Evolutionary conservation across 306 rosid species (phyloP), one percentile per base, ranked within the genome.

Genomic region (Ormosia emarginata): DNA sequence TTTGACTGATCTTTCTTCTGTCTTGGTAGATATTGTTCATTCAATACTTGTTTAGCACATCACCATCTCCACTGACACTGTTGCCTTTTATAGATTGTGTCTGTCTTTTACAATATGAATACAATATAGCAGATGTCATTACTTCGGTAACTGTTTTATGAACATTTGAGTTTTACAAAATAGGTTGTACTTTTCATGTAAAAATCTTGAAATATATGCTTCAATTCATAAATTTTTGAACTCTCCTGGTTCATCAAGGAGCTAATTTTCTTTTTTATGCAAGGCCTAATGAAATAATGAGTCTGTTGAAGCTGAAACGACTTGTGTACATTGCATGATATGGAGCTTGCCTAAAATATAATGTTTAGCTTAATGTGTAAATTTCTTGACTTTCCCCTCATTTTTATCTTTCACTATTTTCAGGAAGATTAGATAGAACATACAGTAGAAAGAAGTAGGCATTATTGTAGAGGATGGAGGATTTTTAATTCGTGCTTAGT

Each of bases 21-120:
- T 70, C 34, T 47, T 52, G 12, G 44, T 73, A 46, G 75, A 70
- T 52, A 71, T 62, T 62, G 82, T 61, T 77, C 40, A 18, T 30
- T 70, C 4, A 67, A 8, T 40, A 77, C 64, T 47, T 83, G 53
- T 49, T 4, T 30, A 30, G 61, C 66, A 47, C 30, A 36, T 43
- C 40, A 75, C 70, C 40, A 34, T 82, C 66, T 68, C 11, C 66
- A 47, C 30, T 7, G 13, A 59, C 74, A 73, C 15, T 39, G 30
- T 24, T 69, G n/a, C 39, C 36, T 70, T 17, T 59, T 55, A 53
- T 18, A 14, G 49, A 17, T 32, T 14, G 1, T 67, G 69, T 57
- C 71, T 44, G 12, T 49, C 58, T 49, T 76, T 70, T 70, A 62
- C 62, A 40, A 43, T 34, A 44, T 34, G 43, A 10, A 56, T 61